Conservation (phyloP, 306 rosid species). For the Prinsepia uniflora region DNA sequence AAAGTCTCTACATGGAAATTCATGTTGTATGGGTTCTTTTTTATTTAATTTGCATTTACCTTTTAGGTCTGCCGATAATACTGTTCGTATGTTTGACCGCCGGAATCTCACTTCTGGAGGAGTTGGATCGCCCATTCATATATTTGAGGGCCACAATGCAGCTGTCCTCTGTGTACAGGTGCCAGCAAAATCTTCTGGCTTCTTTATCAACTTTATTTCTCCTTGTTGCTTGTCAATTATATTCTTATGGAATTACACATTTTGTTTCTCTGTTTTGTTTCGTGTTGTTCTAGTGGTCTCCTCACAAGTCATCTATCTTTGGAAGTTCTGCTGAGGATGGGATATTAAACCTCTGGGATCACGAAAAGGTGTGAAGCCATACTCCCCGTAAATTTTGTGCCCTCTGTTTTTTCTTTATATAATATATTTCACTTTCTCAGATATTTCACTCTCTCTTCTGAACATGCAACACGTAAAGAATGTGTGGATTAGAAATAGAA, state of each 20-base stretch:
- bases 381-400: not conserved
- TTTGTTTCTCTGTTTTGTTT: not conserved
- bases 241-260: not conserved
- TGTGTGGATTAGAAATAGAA: too few relatives aligned
- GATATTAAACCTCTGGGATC: constrained; percentile 85
- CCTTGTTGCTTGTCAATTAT: not conserved
- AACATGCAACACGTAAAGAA: not conserved
- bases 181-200: not conserved
- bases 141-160: constrained; percentile 41
- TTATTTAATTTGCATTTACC: constrained; percentile 33
- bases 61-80: constrained; percentile 38
- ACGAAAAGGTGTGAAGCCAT: constrained; percentile 62
- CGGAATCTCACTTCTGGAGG: constrained; percentile 44
- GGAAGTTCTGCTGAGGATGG: constrained; percentile 99
- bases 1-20: not conserved
- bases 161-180: constrained; percentile 52
- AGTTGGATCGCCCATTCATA: constrained; percentile 40
- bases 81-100: constrained; percentile 79
- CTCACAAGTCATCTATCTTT: constrained; percentile 90
- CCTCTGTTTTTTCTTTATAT: not conserved
- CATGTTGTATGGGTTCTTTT: constrained; percentile 3
- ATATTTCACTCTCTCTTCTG: not conserved
- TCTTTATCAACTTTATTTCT: not conserved
- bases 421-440: too few relatives aligned
- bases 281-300: constrained; percentile 75